Evolutionary conservation across 148 eudicot species (phyloP), one percentile per base, ranked within the genome.

Genomic region (Beta vulgaris): DNA sequence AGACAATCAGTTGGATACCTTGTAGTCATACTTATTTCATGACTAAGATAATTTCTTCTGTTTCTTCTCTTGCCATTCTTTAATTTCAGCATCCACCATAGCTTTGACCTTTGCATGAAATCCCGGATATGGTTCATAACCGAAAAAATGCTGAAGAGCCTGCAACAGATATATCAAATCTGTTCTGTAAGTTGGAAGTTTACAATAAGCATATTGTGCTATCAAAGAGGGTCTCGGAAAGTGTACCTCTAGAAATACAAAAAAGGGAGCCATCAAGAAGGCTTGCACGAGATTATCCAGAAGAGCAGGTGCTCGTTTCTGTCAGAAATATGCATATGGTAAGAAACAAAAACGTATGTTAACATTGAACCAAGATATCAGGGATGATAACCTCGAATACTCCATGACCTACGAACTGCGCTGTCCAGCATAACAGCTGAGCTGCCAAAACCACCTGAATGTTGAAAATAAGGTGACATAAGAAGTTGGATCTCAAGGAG

Each of bases 81-180:
- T 79, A 55, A 87, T 87, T 31, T 85, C 86, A 53, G 85, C 93
- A 44, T 86, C 96, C 4, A 88, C 37, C 80, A 86, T 86, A 28
- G 79, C 88, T 72, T 88, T 77, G 58, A 94, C 98, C 49, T 79
- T 68, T 3, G 78, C 86, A 58, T 82, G 77, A 74, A 94, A 94
- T 43, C 97, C 98, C 0, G 88, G 97, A 70, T 90, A 94, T n/a
- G 97, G 98, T 72, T 94, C 98, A 25, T 94, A 94, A 69, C 89
- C 86, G 2, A 85, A 83, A 53, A 80, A 79, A 6, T 68, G 69
- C 54, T 86, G 88, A 39, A 95, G 90, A 19, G 85, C 89, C 99
- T 92, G 91, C 46, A 69, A 69, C 8, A 16, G 68, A 59, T 25
- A 29, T 54, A 69, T 25, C 35, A 44, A 1, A 37, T 10, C 2